These are phyloP conservation scores for Citrus unshiu DNA, from an alignment of 345 rosid species.

Conservation along the genomic window DNA sequence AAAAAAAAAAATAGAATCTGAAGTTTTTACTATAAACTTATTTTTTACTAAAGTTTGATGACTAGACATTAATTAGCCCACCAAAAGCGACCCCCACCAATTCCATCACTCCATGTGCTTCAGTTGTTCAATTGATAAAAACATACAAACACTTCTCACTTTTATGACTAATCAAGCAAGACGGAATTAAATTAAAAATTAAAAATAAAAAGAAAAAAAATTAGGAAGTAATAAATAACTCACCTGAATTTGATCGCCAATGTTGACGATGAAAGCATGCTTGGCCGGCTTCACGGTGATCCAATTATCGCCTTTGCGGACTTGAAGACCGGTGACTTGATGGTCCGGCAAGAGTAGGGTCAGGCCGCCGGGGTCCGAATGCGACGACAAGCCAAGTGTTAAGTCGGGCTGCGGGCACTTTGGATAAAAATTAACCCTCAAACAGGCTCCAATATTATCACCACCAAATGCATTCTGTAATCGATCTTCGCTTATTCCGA, in stretches of 20 bases:
- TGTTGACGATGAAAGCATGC: slow-evolving; percentile 83
- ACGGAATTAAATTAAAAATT: not conserved
- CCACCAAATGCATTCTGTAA: slow-evolving; percentile 83
- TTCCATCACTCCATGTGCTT: slow-evolving; percentile 16
- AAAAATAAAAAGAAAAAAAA: not conserved
- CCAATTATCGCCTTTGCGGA: slow-evolving; percentile 58
- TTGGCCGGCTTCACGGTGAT: slow-evolving; percentile 81
- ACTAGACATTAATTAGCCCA: not conserved
- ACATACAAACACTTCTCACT: not conserved
- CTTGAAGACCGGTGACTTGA: slow-evolving; percentile 78
- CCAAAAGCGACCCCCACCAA: not conserved
- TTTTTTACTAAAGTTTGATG: not conserved
- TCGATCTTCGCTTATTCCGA: slow-evolving; percentile 47
- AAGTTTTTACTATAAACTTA: no score
- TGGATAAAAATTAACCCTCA: slow-evolving; percentile 86
- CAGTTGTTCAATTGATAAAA: not conserved
- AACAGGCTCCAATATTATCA: slow-evolving; percentile 60
- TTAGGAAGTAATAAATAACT: not conserved
- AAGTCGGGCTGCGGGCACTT: slow-evolving; percentile 91
- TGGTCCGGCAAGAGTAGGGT: slow-evolving; percentile 78
- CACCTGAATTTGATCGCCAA: slow-evolving; percentile 97
- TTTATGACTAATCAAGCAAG: not conserved
- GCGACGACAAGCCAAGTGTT: slow-evolving; percentile 79
- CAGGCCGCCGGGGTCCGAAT: slow-evolving; percentile 94
- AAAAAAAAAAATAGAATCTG: not conserved